A percentile compares a stretch with the other conserved stretches of the same genome.
These are phyloP conservation scores for Fraxinus excelsior DNA, from an alignment of 257 asterid species.

Conservation along the genomic window DNA sequence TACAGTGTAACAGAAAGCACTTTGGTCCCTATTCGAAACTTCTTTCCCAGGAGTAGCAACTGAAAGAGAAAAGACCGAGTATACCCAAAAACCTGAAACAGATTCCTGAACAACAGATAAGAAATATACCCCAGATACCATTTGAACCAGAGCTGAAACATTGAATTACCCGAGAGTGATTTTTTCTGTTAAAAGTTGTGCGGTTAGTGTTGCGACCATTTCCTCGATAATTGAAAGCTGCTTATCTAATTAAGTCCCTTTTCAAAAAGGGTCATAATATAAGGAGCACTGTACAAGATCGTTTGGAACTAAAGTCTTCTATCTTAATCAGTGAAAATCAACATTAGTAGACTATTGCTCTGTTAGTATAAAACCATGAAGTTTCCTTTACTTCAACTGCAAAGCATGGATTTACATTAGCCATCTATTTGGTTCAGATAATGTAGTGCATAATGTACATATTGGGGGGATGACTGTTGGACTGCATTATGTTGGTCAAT, in stretches of 20 bases:
- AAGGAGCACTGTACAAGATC: conserved; percentile 74
- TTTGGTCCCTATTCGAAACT: too few species aligned
- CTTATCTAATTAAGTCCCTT: conserved; percentile 69
- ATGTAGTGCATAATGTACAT: not conserved
- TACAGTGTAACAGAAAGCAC: conserved; percentile 89
- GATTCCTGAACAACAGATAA: too few species aligned
- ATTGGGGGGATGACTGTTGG: not conserved
- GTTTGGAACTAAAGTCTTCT: too few species aligned
- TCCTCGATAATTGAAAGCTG: conserved; percentile 49
- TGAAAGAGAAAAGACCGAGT: too few species aligned
- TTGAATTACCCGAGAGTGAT: too few species aligned
- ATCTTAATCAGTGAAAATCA: too few species aligned
- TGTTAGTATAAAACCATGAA: not conserved
- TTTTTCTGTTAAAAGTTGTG: too few species aligned
- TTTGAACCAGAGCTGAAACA: too few species aligned
- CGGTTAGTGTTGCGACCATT: too few species aligned
- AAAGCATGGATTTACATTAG: not conserved
- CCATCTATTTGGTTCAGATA: not conserved
- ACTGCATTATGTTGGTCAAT: not conserved
- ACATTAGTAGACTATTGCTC: not conserved
- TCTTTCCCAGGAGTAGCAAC: too few species aligned
- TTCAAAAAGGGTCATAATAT: conserved; percentile 61
- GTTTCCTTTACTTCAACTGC: not conserved
- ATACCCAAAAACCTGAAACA: too few species aligned
- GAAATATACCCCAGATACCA: too few species aligned